A percentile compares a stretch with the other conserved stretches of the same genome.
These are phyloP conservation scores for Cercospora sp. DNA, from an alignment of 2,329 filamentous ascomycete species.

Conservation along the genomic window DNA sequence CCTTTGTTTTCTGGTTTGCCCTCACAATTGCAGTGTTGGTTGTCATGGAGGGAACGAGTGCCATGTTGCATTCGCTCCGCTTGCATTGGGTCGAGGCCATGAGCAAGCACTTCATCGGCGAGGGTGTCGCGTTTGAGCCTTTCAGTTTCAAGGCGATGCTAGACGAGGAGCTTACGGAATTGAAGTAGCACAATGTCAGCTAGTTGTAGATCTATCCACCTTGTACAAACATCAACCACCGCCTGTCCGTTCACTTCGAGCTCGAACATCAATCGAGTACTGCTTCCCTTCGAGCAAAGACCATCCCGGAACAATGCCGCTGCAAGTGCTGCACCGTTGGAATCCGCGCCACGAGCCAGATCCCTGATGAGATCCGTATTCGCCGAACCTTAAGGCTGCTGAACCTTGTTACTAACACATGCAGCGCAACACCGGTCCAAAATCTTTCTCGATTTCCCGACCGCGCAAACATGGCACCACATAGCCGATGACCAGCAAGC, in stretches of 20 bases:
- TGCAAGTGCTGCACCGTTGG: background rate
- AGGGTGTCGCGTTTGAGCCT: slow-evolving; percentile 76
- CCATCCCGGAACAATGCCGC: background rate
- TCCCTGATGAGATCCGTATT: background rate
- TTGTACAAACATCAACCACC: slow-evolving; percentile 2
- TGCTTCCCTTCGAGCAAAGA: background rate
- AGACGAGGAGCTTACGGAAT: slow-evolving; percentile 66
- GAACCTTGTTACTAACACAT: background rate
- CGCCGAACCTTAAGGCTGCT: background rate
- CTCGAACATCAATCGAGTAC: background rate
- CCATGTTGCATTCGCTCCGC: slow-evolving; percentile 89
- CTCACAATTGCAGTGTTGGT: slow-evolving; percentile 79
- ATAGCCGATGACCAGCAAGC: background rate
- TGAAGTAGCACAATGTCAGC: slow-evolving; percentile 32
- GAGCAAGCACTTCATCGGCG: slow-evolving; percentile 94
- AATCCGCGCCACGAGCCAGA: background rate
- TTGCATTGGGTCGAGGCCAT: slow-evolving; percentile 97
- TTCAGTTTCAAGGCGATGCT: slow-evolving; percentile 84
- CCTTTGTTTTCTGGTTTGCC: slow-evolving; percentile 88
- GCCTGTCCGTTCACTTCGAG: background rate
- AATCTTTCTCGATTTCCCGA: background rate
- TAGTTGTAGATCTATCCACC: slow-evolving; percentile 8
- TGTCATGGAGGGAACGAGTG: slow-evolving; percentile 93
- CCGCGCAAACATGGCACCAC: background rate
- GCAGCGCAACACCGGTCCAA: background rate